Percentiles rank a stretch among this genome's conserved stretches.
phyloP scores from a whole-genome alignment of 169 alveolate genomes.

The Plasmodium adleri region DNA sequence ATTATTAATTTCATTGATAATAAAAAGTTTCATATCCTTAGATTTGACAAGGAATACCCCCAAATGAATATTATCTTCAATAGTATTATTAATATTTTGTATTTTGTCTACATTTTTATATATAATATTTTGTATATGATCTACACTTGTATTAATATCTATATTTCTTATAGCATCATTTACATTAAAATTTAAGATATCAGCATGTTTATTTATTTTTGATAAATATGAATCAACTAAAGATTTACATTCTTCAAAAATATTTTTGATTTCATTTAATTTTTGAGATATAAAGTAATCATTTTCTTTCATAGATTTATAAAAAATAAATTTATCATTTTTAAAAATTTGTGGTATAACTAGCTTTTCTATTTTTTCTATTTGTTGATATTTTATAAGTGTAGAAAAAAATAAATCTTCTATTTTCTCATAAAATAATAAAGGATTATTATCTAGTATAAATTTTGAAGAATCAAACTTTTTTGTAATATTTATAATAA shows the following conservation, averaged over 20 bases:
- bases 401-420: constrained; percentile 53
- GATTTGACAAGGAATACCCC: constrained; percentile 60
- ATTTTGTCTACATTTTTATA: constrained; percentile 60
- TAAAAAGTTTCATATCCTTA: constrained; percentile 64
- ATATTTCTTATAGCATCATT: constrained; percentile 73
- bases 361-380: constrained; percentile 75
- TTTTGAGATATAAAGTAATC: constrained; percentile 59
- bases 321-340: constrained; percentile 72
- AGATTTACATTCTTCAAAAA: constrained; percentile 63
- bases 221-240: constrained; percentile 49
- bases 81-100: constrained; percentile 68
- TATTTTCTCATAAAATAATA: constrained; percentile 57
- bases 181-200: constrained; percentile 59
- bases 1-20: constrained; percentile 61
- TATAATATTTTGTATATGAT: constrained; percentile 70
- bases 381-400: constrained; percentile 70
- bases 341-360: constrained; percentile 73
- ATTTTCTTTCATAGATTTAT: constrained; percentile 70
- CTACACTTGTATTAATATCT: constrained; percentile 73
- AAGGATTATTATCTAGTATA: constrained; percentile 60
- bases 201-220: constrained; percentile 66
- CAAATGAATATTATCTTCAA: constrained; percentile 62
- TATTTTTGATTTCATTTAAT: constrained; percentile 29
- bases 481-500: constrained; percentile 68
- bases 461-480: constrained; percentile 65